Percentiles rank a stretch among this genome's conserved stretches.
phyloP scores from a whole-genome alignment of 495 filamentous ascomycete genomes.

The Podospora bellae-mahoneyi region DNA sequence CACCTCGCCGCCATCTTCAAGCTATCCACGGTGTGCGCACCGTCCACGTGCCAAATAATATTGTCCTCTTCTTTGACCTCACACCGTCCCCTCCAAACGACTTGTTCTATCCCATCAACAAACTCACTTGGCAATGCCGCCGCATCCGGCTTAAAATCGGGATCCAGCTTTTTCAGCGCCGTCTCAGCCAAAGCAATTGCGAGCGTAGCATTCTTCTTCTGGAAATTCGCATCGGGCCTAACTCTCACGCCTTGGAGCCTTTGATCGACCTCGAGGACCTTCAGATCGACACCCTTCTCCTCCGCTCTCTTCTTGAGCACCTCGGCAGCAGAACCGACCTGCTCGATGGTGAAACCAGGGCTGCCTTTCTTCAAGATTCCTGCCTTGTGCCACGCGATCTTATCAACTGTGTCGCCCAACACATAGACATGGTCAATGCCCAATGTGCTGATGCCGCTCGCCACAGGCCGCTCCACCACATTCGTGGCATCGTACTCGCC shows the following conservation, averaged over 20 bases:
- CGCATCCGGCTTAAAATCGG: slow-evolving; percentile 29
- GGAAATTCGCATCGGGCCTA: slow-evolving; percentile 75
- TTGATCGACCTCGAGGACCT: slow-evolving; percentile 60
- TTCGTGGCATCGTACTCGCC: slow-evolving; percentile 95
- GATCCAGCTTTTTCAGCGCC: slow-evolving; percentile 45
- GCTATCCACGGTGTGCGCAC: slow-evolving; percentile 85
- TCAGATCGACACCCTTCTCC: slow-evolving; percentile 60
- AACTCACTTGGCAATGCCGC: slow-evolving; percentile 61
- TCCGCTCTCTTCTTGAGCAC: slow-evolving; percentile 69
- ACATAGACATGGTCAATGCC: slow-evolving; percentile 85
- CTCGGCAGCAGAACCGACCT: slow-evolving; percentile 59
- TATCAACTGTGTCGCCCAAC: slow-evolving; percentile 77
- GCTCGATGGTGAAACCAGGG: slow-evolving; percentile 71
- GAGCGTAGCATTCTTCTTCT: slow-evolving; percentile 80
- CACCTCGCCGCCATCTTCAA: slow-evolving; percentile 67
- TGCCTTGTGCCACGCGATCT: slow-evolving; percentile 97
- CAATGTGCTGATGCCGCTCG: slow-evolving; percentile 73
- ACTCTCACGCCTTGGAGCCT: slow-evolving; percentile 64
- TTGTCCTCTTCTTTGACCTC: slow-evolving; percentile 51
- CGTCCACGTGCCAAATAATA: slow-evolving; percentile 80
- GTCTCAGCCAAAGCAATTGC: slow-evolving; percentile 72
- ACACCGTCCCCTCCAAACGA: slow-evolving; percentile 68
- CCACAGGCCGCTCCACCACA: slow-evolving; percentile 70
- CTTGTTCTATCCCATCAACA: slow-evolving; percentile 57
- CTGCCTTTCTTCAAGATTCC: slow-evolving; percentile 79